Conservation (phyloP, 1,139 yeast species). For the Arxiozyma telluris region DNA sequence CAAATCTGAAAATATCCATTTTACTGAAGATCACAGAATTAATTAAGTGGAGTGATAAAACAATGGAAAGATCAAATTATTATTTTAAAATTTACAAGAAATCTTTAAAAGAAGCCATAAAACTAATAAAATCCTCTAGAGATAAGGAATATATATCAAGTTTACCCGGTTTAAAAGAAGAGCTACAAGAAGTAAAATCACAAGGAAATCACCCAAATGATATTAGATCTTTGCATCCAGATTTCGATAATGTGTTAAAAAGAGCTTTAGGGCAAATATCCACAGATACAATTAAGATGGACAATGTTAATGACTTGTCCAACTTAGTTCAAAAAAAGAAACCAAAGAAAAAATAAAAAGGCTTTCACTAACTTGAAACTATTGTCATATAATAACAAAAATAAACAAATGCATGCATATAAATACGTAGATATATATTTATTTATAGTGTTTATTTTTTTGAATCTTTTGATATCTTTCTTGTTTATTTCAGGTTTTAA, state of each 20-base stretch:
- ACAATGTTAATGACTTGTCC: conserved; percentile 45
- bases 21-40: not conserved
- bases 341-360: conserved; percentile 14
- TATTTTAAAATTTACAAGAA: not conserved
- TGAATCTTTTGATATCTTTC: not conserved
- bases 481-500: too few relatives aligned
- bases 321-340: conserved; percentile 48
- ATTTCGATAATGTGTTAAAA: conserved; percentile 10
- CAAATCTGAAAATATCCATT: not conserved
- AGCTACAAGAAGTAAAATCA: conserved; percentile 45
- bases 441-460: not conserved
- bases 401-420: not conserved
- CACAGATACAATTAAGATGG: conserved; percentile 2
- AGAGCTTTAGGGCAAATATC: conserved; percentile 11
- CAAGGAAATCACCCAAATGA: conserved; percentile 10
- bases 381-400: not conserved
- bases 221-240: conserved; percentile 10
- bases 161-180: conserved; percentile 27
- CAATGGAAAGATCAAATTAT: not conserved
- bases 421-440: too few relatives aligned
- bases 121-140: not conserved
- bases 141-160: not conserved
- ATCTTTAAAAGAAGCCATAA: not conserved
- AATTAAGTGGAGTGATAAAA: conserved; percentile 1
- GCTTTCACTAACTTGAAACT: not conserved